Conservation (phyloP, 176 grass and related monocot species). For the Paspalum vaginatum region DNA sequence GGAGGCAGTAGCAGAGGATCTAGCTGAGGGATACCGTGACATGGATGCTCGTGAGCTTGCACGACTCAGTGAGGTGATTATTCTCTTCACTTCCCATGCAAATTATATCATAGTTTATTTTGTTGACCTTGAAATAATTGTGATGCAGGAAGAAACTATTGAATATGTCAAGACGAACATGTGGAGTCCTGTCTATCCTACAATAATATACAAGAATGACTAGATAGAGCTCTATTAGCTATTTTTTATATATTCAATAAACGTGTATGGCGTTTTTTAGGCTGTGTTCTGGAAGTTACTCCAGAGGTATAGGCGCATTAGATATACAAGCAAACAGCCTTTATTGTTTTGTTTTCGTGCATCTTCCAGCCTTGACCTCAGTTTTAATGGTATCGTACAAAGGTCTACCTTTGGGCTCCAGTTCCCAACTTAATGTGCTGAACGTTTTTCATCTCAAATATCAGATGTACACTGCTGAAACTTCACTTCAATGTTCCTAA, state of each 20-base stretch:
- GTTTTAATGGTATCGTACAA: slow-evolving; percentile 14
- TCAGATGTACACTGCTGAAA: not conserved
- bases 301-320: slow-evolving; percentile 29
- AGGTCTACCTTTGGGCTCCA: not conserved
- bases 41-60: slow-evolving; percentile 91
- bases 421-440: not conserved
- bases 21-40: slow-evolving; percentile 90
- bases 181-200: slow-evolving; percentile 92
- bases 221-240: slow-evolving; percentile 43
- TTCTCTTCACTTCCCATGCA: slow-evolving; percentile 32
- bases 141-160: slow-evolving; percentile 72
- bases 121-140: slow-evolving; percentile 23
- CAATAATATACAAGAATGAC: slow-evolving; percentile 87
- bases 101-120: slow-evolving; percentile 29
- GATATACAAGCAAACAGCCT: not conserved
- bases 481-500: not conserved
- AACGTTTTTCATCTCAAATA: slow-evolving; percentile 24
- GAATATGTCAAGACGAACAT: slow-evolving; percentile 90
- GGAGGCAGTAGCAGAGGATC: slow-evolving; percentile 92
- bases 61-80: slow-evolving; percentile 75
- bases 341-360: slow-evolving; percentile 35
- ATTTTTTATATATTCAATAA: not conserved
- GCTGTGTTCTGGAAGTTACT: slow-evolving; percentile 1
- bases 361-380: not conserved
- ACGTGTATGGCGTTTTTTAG: slow-evolving; percentile 31